These are phyloP conservation scores for Panellus pusillus DNA, from an alignment of 768 basidiomycete genomes.

Conservation along the genomic window DNA sequence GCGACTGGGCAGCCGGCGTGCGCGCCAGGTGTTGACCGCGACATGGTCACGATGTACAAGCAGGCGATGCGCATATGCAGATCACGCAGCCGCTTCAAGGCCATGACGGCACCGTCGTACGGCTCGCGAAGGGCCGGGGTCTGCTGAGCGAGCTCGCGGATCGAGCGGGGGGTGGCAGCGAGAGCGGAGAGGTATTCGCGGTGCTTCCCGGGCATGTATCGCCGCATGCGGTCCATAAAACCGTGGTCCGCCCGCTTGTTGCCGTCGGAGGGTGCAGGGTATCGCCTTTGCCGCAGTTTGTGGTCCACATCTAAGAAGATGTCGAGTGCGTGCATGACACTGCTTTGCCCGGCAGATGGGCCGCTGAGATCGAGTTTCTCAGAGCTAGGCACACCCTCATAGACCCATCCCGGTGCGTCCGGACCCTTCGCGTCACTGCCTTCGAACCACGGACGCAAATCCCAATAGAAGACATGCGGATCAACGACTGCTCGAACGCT, in stretches of 20 bases:
- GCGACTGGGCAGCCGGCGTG: constrained; percentile 51
- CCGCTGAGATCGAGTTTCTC: constrained; percentile 72
- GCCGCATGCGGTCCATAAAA: constrained; percentile 92
- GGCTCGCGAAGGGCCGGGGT: constrained; percentile 63
- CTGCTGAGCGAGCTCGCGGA: constrained; percentile 60
- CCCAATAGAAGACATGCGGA: constrained; percentile 87
- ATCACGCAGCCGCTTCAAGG: constrained; percentile 83
- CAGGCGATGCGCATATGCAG: constrained; percentile 88
- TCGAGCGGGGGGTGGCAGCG: constrained; percentile 52
- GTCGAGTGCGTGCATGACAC: constrained; percentile 83
- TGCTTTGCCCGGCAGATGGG: constrained; percentile 93
- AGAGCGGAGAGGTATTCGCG: constrained; percentile 80
- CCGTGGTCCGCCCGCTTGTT: constrained; percentile 68
- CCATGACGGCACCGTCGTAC: constrained; percentile 77
- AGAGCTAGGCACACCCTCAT: constrained; percentile 68
- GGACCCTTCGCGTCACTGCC: constrained; percentile 70
- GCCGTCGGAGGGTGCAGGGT: constrained; percentile 63
- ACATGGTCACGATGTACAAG: constrained; percentile 85
- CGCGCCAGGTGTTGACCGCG: constrained; percentile 53
- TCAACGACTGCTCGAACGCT: constrained; percentile 71
- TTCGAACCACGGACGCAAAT: constrained; percentile 90
- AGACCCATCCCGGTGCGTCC: constrained; percentile 61
- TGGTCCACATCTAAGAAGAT: constrained; percentile 89
- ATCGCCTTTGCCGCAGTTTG: constrained; percentile 68
- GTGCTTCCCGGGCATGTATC: constrained; percentile 94